These are phyloP conservation scores for Aureobasidium sp. DNA, from an alignment of 2,329 filamentous ascomycete genomes.

Conservation along the genomic window DNA sequence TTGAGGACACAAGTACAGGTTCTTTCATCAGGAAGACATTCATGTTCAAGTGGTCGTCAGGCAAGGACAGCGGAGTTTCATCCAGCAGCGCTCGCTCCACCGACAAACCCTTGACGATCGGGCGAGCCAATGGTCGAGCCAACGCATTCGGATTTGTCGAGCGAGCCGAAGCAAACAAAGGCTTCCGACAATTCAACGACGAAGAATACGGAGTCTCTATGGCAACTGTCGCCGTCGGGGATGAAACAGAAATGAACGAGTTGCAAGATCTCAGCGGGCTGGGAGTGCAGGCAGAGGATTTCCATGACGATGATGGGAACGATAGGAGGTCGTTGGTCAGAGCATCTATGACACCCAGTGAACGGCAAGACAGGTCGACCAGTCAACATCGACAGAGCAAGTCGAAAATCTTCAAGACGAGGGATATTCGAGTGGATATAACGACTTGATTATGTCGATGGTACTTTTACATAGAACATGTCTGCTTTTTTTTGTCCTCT, in stretches of 20 bases:
- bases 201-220: neutral
- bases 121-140: neutral
- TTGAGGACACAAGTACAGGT: slow-evolving; percentile 3
- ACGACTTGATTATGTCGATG: neutral
- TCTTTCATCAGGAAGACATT: neutral
- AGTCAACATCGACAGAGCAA: neutral
- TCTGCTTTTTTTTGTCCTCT: neutral
- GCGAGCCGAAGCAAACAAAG: neutral
- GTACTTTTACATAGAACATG: neutral
- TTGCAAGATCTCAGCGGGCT: neutral
- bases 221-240: neutral
- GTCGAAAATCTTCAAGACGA: slow-evolving; percentile 3
- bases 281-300: neutral
- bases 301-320: neutral
- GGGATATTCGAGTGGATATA: neutral
- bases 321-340: slow-evolving; percentile 5
- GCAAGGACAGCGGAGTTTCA: neutral
- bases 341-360: neutral
- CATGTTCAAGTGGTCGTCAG: neutral
- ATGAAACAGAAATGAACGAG: neutral
- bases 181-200: neutral
- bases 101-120: neutral
- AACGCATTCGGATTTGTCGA: neutral
- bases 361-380: neutral
- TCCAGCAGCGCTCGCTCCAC: neutral